These are phyloP conservation scores for Crithidia expoeki DNA, from an alignment of 208 protist genomes.

Conservation along the genomic window DNA sequence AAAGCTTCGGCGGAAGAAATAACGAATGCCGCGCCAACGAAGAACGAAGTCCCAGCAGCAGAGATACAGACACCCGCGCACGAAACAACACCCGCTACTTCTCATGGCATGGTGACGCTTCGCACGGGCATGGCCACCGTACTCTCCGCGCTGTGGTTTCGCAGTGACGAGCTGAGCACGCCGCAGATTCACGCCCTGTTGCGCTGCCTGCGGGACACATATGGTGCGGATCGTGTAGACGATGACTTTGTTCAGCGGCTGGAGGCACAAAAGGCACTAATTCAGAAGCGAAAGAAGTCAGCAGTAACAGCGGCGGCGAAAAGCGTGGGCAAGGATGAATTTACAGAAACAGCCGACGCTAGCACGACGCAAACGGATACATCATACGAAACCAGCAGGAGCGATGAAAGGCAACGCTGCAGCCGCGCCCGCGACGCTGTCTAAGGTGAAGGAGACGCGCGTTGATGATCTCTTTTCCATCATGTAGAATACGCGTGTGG, in stretches of 20 bases:
- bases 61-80: too few species aligned
- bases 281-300: slow-evolving; percentile 8
- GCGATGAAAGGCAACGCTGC: too few species aligned
- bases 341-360: neutral
- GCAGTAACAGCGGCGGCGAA: neutral
- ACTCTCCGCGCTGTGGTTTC: slow-evolving; percentile 72
- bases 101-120: neutral
- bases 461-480: slow-evolving; percentile 19
- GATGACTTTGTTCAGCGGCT: slow-evolving; percentile 75
- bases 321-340: neutral
- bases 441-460: neutral
- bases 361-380: too few species aligned
- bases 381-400: too few species aligned
- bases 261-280: slow-evolving; percentile 35
- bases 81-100: neutral
- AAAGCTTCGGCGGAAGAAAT: neutral
- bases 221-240: slow-evolving; percentile 55
- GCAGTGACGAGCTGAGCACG: slow-evolving; percentile 60
- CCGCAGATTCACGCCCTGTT: slow-evolving; percentile 60
- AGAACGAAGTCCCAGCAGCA: neutral
- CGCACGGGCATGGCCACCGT: slow-evolving; percentile 41
- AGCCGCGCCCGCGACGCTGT: neutral
- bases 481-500: neutral
- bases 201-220: slow-evolving; percentile 67
- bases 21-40: neutral